phyloP scores from a whole-genome alignment of 1,284 basidiomycete species.

The Ganoderma boninense region DNA sequence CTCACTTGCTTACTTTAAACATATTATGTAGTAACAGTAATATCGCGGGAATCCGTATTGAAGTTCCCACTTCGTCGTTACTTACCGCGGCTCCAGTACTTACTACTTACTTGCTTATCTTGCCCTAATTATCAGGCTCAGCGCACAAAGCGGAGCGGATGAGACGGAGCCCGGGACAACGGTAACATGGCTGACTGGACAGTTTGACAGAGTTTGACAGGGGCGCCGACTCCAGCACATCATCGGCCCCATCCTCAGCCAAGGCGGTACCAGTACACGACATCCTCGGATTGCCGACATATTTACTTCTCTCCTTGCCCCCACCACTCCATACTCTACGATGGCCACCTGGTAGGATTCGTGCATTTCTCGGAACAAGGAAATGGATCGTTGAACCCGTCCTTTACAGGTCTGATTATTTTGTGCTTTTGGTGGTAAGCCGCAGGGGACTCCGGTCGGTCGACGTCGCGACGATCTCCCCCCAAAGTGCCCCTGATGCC shows the following conservation, averaged over 20 bases:
- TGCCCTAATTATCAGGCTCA: too few relatives aligned
- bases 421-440: constrained; percentile 25
- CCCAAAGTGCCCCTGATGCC: neutral
- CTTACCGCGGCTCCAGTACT: too few relatives aligned
- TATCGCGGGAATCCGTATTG: too few relatives aligned
- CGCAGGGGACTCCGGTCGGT: neutral
- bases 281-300: neutral
- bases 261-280: neutral
- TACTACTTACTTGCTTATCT: too few relatives aligned
- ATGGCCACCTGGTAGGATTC: constrained; percentile 18
- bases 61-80: too few relatives aligned
- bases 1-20: too few relatives aligned
- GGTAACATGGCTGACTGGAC: neutral
- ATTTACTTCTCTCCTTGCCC: neutral
- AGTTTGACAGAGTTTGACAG: neutral
- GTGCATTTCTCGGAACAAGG: neutral
- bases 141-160: too few relatives aligned
- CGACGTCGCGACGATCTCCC: neutral
- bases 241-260: constrained; percentile 2
- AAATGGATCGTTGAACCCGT: neutral
- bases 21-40: too few relatives aligned
- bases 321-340: neutral
- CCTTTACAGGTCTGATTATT: constrained; percentile 21
- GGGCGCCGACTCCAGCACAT: neutral
- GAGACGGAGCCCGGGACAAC: neutral